Base-by-base conservation (phyloP, 2,329 filamentous ascomycete species). In the Proliferodiscus dingleyae region DNA sequence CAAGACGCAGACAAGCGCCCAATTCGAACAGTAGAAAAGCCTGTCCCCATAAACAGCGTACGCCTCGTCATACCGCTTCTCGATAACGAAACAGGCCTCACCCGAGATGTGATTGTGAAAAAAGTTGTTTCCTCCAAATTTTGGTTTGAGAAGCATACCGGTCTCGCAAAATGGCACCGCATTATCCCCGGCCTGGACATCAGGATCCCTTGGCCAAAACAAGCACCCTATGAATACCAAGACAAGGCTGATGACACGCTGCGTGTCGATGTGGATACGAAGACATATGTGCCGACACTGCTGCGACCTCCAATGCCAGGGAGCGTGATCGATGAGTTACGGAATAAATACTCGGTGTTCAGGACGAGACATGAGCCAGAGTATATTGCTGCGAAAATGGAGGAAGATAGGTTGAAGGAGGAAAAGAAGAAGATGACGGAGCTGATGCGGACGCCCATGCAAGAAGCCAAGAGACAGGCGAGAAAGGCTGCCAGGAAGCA, bases 261-360 rank as follows among this genome's bases (percentile, higher is more conserved):
- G 37, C 84, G 87, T 54, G 80, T 85, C 63, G 77, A 83, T 45
- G 85, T 89, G 47, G 87, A 95, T 61, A 75, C 80, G 52, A 74
- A 72, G 60, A 87, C 86, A 1, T 95, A 87, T 64, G 73, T 83
- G 44, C 89, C 90, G n/a, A 86, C 81, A 28, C 73, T 97, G 19
- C 71, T 89, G 22, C 72, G 77, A 13, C 77, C 86, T 21, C 91
- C 91, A 11, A 88, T 95, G 76, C 89, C 91, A 4, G 68, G 73
- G 23, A 70, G 68, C n/a, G 77, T 96, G 29, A 76, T 95, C 54
- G 83, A 95, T 64, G 91, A 97, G 72, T 73, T 97, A 62, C 78
- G 89, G 62, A 85, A 86, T 71, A 85, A 82, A 64, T 95, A 83
- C 75, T 87, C 83, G 57, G 80, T 77, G 59, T 93, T 90, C 79